These are phyloP conservation scores for Heteromeles arbutifolia DNA, from an alignment of 306 rosid species.

Conservation along the genomic window DNA sequence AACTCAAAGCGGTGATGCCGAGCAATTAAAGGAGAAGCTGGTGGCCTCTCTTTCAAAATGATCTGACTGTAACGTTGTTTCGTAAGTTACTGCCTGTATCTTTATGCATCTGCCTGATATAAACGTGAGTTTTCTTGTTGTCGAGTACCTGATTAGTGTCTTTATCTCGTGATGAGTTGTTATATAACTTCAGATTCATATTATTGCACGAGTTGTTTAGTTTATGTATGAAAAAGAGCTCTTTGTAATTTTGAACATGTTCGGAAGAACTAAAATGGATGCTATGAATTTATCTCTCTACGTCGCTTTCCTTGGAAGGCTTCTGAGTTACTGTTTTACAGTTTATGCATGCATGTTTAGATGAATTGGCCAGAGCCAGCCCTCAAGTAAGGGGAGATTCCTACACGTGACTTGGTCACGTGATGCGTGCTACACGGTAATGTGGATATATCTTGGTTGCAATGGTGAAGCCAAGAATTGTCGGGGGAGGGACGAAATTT, in stretches of 20 bases:
- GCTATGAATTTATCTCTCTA: background rate
- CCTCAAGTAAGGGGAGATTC: background rate
- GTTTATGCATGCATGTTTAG: background rate
- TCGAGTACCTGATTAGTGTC: background rate
- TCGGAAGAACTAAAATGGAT: background rate
- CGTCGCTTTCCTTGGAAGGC: background rate
- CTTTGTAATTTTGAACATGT: background rate
- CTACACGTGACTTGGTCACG: too few species aligned
- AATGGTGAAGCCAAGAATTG: too few species aligned
- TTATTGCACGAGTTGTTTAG: background rate
- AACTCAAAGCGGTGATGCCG: constrained; percentile 60
- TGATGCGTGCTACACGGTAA: too few species aligned
- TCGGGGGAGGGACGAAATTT: too few species aligned
- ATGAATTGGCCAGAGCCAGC: background rate
- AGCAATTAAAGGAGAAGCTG: constrained; percentile 71
- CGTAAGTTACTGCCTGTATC: constrained; percentile 4
- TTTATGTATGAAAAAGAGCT: background rate
- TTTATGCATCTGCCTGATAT: constrained; percentile 11
- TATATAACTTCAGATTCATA: background rate
- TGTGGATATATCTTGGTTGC: too few species aligned
- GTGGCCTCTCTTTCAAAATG: constrained; percentile 55
- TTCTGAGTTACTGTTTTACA: background rate
- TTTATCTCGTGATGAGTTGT: background rate
- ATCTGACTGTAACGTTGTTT: constrained; percentile 9
- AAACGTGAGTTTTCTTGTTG: constrained; percentile 1